Conservation (phyloP, 148 eudicot species). For the Oxyria digyna region DNA sequence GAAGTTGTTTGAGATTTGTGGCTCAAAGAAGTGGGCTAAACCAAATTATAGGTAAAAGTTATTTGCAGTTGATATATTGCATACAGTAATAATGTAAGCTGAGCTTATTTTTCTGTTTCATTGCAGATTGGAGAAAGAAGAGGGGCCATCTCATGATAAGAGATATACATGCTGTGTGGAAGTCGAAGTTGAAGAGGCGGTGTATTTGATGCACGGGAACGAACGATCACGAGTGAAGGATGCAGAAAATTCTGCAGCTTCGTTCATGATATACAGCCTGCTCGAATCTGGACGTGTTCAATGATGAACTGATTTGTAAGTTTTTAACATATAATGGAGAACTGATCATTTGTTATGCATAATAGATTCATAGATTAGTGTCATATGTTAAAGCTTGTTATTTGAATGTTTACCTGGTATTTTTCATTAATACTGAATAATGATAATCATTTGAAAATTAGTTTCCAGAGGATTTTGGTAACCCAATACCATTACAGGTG, state of each 20-base stretch:
- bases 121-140: slow-evolving; percentile 41
- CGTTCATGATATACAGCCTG: slow-evolving; percentile 40
- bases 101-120: neutral
- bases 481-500: too few species aligned
- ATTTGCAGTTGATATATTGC: too few species aligned
- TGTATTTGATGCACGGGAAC: slow-evolving; percentile 26
- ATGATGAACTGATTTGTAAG: slow-evolving; percentile 2
- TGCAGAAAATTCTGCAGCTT: slow-evolving; percentile 79
- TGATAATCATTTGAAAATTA: too few species aligned
- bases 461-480: too few species aligned
- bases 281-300: slow-evolving; percentile 16
- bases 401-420: neutral
- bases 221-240: slow-evolving; percentile 39
- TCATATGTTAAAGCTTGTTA: neutral
- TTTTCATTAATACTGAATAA: too few species aligned
- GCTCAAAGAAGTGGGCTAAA: slow-evolving; percentile 55
- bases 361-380: neutral
- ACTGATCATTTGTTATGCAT: neutral
- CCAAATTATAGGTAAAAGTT: slow-evolving; percentile 49
- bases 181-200: slow-evolving; percentile 23
- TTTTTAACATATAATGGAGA: neutral
- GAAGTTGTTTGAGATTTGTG: slow-evolving; percentile 51
- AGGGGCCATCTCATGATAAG: slow-evolving; percentile 51
- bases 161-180: slow-evolving; percentile 47
- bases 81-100: too few species aligned